Conservation (phyloP, 768 basidiomycete genomes). For the Russula earlei region DNA sequence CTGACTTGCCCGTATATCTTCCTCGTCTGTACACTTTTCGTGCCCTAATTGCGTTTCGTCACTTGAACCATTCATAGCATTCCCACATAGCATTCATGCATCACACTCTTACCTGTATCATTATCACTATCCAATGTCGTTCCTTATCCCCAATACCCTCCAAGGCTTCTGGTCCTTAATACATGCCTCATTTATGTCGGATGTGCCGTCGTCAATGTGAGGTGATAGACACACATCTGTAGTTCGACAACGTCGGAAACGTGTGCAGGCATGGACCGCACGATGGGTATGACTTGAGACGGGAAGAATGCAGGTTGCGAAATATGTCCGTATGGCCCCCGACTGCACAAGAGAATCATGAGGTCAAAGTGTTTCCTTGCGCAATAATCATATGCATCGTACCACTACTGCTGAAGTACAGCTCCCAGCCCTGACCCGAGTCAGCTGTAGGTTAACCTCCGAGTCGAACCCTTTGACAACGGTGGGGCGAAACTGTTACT, state of each 20-base stretch:
- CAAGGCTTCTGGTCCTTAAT: not conserved
- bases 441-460: too few species aligned
- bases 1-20: not conserved
- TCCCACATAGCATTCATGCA: slow-evolving; percentile 3
- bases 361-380: too few species aligned
- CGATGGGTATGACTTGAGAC: too few species aligned
- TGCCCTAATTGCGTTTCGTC: not conserved
- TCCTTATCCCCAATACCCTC: slow-evolving; percentile 1
- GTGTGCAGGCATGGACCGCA: not conserved
- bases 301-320: too few species aligned
- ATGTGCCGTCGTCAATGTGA: not conserved
- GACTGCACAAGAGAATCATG: too few species aligned
- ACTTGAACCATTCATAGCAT: slow-evolving; percentile 6
- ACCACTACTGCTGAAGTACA: too few species aligned
- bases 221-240: slow-evolving; percentile 1
- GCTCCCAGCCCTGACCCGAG: too few species aligned
- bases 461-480: too few species aligned
- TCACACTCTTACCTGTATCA: slow-evolving; percentile 8
- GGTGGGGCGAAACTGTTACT: too few species aligned
- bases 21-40: not conserved
- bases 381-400: too few species aligned
- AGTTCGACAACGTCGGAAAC: not conserved
- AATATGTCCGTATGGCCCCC: too few species aligned
- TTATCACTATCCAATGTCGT: too few species aligned
- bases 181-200: slow-evolving; percentile 5